Evolutionary conservation across 768 basidiomycete genomes (phyloP).

Genomic region (Russula sp.): DNA sequence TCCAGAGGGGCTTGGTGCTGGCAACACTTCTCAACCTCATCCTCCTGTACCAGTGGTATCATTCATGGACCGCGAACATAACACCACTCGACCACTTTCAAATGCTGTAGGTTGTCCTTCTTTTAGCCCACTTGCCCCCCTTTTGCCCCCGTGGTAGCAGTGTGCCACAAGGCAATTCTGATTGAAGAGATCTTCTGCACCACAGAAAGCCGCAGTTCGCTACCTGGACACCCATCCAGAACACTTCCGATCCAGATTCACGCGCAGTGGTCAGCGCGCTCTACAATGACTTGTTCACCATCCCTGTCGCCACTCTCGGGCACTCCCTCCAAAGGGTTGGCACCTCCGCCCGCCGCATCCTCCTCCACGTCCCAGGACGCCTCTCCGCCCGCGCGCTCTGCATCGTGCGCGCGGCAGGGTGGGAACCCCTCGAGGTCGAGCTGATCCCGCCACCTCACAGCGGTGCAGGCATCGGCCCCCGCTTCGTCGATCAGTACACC

Average conservation of each 20-base stretch:
- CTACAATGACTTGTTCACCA: constrained; percentile 31
- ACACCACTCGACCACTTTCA: constrained; percentile 20
- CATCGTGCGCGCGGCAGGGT: constrained; percentile 36
- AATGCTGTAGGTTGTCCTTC: constrained; percentile 5
- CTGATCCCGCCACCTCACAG: constrained; percentile 36
- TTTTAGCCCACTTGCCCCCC: neutral
- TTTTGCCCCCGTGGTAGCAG: neutral
- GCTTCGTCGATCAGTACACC: constrained; percentile 40
- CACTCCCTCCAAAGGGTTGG: constrained; percentile 31
- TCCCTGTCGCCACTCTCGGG: constrained; percentile 32
- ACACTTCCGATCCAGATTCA: neutral
- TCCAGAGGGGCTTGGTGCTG: neutral
- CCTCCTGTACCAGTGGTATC: constrained; percentile 1
- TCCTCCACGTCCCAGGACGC: constrained; percentile 32
- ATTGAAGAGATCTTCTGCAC: neutral
- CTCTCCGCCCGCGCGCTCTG: constrained; percentile 38
- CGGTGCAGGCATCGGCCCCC: constrained; percentile 33
- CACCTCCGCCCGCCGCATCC: constrained; percentile 31
- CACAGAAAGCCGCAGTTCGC: constrained; percentile 12
- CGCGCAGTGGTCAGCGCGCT: constrained; percentile 31
- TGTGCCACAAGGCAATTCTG: neutral
- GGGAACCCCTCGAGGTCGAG: constrained; percentile 34
- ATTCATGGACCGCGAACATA: neutral
- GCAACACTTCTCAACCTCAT: neutral
- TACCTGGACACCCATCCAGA: neutral